Evolutionary conservation across 2,329 filamentous ascomycete species (phyloP).

Genomic region (Colletotrichum tamarilloi): DNA sequence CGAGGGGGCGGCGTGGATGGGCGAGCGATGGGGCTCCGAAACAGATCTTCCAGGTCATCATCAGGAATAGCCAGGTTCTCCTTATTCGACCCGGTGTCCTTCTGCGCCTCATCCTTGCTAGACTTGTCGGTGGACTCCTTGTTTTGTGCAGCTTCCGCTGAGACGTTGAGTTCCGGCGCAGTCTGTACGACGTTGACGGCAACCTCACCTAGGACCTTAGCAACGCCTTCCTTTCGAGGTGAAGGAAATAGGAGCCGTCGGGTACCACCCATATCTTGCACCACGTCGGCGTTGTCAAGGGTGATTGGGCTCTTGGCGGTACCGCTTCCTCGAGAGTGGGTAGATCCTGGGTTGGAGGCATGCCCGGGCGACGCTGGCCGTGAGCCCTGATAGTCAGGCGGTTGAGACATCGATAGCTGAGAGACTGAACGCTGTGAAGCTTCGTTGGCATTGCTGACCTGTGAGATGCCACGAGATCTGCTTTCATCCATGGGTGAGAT

Average conservation of each 20-base stretch:
- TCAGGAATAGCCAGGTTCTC: constrained; percentile 63
- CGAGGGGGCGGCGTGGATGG: constrained; percentile 65
- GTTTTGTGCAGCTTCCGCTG: constrained; percentile 47
- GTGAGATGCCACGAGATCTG: constrained; percentile 30
- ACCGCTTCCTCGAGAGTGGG: constrained; percentile 66
- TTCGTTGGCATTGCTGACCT: constrained; percentile 32
- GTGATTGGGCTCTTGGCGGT: constrained; percentile 68
- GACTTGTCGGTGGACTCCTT: constrained; percentile 50
- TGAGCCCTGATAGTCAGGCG: constrained; percentile 11
- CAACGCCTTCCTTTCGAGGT: constrained; percentile 72
- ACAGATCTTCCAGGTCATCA: constrained; percentile 72
- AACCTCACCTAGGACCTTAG: constrained; percentile 71
- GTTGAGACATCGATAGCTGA: constrained; percentile 17
- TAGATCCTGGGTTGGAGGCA: constrained; percentile 54
- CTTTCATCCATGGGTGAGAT: constrained; percentile 29
- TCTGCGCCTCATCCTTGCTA: background rate
- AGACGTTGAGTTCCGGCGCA: constrained; percentile 42
- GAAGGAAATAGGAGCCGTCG: constrained; percentile 82
- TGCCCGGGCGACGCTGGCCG: constrained; percentile 31
- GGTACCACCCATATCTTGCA: constrained; percentile 65
- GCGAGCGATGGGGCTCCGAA: constrained; percentile 65
- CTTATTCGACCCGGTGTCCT: constrained; percentile 47
- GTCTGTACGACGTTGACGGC: constrained; percentile 63
- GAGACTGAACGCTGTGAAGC: constrained; percentile 14
- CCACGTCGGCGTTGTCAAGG: constrained; percentile 60